Conservation (phyloP, 192 early-diverging fungal species). For the Coemansia sp. region DNA sequence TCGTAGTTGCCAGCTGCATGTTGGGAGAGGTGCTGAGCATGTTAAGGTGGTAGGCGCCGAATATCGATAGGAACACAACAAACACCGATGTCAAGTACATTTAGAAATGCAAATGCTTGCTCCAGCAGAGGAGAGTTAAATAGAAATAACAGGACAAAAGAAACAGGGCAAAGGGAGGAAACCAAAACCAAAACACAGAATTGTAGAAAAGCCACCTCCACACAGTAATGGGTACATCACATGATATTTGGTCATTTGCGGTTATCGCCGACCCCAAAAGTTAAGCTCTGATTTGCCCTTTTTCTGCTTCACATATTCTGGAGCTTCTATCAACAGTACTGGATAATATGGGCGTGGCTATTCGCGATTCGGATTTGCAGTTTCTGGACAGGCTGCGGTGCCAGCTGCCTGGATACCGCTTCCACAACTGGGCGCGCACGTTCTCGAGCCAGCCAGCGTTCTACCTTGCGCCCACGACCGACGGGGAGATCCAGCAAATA, state of each 20-base stretch:
- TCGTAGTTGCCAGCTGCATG: background rate
- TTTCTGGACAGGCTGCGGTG: slow-evolving; percentile 25
- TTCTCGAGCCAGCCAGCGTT: slow-evolving; percentile 59
- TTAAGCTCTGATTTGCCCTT: no score
- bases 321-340: background rate
- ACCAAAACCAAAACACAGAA: no score
- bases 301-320: no score
- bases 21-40: slow-evolving; percentile 17
- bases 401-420: slow-evolving; percentile 21
- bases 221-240: no score
- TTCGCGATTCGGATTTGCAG: slow-evolving; percentile 10
- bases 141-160: no score
- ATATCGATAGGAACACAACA: slow-evolving; percentile 29
- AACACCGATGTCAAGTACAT: slow-evolving; percentile 30
- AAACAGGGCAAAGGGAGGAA: slow-evolving; percentile 1
- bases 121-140: no score
- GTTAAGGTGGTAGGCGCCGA: slow-evolving; percentile 41
- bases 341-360: slow-evolving; percentile 4
- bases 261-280: no score
- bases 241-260: no score
- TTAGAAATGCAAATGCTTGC: background rate
- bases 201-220: no score
- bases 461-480: slow-evolving; percentile 62
- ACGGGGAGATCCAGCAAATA: slow-evolving; percentile 63
- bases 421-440: slow-evolving; percentile 71